These are phyloP conservation scores for Claviceps sp. DNA, from an alignment of 2,329 filamentous ascomycete species.

Conservation along the genomic window DNA sequence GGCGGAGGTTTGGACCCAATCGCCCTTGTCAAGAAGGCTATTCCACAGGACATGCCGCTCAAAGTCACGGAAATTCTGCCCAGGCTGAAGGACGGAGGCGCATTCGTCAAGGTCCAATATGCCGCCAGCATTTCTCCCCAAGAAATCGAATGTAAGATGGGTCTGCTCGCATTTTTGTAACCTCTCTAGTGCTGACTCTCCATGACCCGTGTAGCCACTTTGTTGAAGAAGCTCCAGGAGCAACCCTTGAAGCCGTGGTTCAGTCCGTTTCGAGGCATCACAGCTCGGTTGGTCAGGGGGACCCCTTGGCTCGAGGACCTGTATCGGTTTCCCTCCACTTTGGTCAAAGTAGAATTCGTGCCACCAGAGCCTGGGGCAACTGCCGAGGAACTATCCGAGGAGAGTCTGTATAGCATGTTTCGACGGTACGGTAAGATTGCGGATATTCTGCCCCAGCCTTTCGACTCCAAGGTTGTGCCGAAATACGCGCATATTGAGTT, in stretches of 20 bases:
- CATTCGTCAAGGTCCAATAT: slow-evolving; percentile 73
- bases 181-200: not conserved
- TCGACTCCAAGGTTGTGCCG: slow-evolving; percentile 74
- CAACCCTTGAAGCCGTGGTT: slow-evolving; percentile 79
- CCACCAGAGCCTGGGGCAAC: slow-evolving; percentile 56
- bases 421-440: slow-evolving; percentile 80
- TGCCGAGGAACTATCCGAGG: slow-evolving; percentile 69
- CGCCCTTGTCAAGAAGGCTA: slow-evolving; percentile 43
- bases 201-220: slow-evolving; percentile 21
- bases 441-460: slow-evolving; percentile 70
- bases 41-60: slow-evolving; percentile 48
- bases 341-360: slow-evolving; percentile 75
- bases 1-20: slow-evolving; percentile 38
- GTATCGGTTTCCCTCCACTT: slow-evolving; percentile 62
- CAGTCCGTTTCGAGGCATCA: slow-evolving; percentile 62
- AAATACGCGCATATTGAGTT: slow-evolving; percentile 74
- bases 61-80: slow-evolving; percentile 72
- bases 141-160: slow-evolving; percentile 27
- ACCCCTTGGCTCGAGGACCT: slow-evolving; percentile 92
- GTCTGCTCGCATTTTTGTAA: not conserved
- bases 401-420: slow-evolving; percentile 76
- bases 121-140: slow-evolving; percentile 24
- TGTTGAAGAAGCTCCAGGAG: slow-evolving; percentile 51
- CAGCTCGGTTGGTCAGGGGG: slow-evolving; percentile 62
- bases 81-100: slow-evolving; percentile 79